Percentiles rank a stretch among this genome's conserved stretches.
phyloP scores from a whole-genome alignment of 2,329 filamentous ascomycete species.

The Tolypocladium paradoxum region DNA sequence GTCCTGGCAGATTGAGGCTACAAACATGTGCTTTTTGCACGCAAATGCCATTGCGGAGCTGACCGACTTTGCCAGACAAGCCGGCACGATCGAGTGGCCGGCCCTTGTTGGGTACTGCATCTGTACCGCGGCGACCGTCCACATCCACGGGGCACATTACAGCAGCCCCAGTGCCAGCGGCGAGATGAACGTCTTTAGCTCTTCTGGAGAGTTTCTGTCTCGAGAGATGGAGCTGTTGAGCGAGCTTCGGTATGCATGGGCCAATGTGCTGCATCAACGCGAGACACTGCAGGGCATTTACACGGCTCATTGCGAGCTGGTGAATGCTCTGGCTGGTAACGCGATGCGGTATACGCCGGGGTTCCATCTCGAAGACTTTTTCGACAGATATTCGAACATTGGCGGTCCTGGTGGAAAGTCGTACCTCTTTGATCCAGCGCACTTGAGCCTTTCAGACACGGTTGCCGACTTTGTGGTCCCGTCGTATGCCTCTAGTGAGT shows the following conservation, averaged over 20 bases:
- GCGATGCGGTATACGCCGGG: conserved; percentile 62
- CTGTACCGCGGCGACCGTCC: conserved; percentile 76
- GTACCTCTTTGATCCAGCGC: conserved; percentile 60
- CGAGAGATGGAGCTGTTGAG: conserved; percentile 71
- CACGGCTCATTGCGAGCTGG: conserved; percentile 68
- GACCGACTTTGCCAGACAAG: conserved; percentile 66
- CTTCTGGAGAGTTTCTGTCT: conserved; percentile 57
- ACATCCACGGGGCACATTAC: conserved; percentile 79
- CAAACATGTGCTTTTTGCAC: conserved; percentile 75
- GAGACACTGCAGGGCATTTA: conserved; percentile 71
- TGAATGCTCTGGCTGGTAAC: conserved; percentile 58
- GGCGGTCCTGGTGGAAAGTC: conserved; percentile 47
- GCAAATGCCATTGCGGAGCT: conserved; percentile 81
- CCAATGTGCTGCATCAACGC: conserved; percentile 67
- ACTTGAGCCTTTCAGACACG: conserved; percentile 60
- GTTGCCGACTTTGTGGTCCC: conserved; percentile 50
- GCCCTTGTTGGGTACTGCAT: conserved; percentile 81
- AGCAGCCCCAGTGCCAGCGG: conserved; percentile 37
- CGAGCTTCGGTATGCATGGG: conserved; percentile 66
- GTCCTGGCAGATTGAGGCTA: conserved; percentile 87
- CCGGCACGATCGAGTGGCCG: conserved; percentile 70
- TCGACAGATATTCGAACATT: conserved; percentile 62
- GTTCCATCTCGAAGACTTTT: conserved; percentile 81
- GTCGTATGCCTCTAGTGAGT: conserved; percentile 36
- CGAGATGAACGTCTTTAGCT: conserved; percentile 52